Base-by-base conservation (phyloP, 179 eudicot genomes). In the Sideroxylon spinosum region DNA sequence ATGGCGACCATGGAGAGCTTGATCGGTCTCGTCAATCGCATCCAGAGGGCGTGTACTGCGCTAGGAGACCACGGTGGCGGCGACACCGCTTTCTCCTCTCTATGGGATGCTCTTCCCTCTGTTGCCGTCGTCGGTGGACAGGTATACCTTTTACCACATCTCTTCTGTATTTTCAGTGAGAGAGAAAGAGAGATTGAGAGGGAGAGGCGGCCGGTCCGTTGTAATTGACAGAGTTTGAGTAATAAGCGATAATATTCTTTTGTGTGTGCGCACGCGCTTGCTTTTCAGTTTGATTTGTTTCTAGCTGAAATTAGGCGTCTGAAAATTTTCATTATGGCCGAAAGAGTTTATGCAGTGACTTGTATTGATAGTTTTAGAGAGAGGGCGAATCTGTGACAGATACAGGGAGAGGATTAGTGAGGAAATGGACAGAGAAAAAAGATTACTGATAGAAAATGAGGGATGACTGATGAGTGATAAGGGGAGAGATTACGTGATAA, bases 51-150 rank as follows among this genome's bases (percentile, higher is more conserved):
- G 1, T 93, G 97, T 74, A 95, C 97, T 55, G 91, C 92, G n/a
- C 92, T 93, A 14, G 98, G 98, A 0, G 98, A 95, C 79, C 86
- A 91, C 77, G 98, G 98, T 11, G 98, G 98, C 56, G 97, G 76
- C 56, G 81, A 82, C 68, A 77, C 78, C 64, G 78, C 90, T 22
- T 83, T 88, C 65, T 88, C 92, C 4, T 90, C 98, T 69, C 91
- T 91, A 46, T 91, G 98, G 98, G 98, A 95, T 63, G 95, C 98
- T 78, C 98, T 93, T 48, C 98, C 99, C 73, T 88, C 98, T 52
- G 98, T 93, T 37, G 98, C 97, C 60, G 98, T 93, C 53, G 98
- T 95, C 78, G 98, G 98, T 75, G 98, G 99, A 9, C 99, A 95
- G 98, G 97, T 93, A 9, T 19, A 37, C 68, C 6, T n/a, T 57